These are phyloP conservation scores for Russula abietina DNA, from an alignment of 768 basidiomycete genomes.

Conservation along the genomic window DNA sequence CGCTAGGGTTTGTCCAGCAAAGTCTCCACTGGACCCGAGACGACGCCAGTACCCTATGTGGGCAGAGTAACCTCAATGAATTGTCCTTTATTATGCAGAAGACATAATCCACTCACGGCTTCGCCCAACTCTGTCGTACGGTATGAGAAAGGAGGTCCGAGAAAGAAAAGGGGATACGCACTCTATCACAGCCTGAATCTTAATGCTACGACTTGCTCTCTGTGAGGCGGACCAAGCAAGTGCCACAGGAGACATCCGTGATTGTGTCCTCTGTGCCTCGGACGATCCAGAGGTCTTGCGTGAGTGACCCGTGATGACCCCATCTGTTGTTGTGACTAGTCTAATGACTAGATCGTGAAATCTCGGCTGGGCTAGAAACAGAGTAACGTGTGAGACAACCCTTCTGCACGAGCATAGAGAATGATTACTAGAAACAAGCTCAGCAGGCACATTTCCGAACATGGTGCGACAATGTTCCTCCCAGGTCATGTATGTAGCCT, in stretches of 20 bases:
- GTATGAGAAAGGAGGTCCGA: background rate
- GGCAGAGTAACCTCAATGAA: background rate
- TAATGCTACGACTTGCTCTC: background rate
- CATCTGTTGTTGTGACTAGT: background rate
- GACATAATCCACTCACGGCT: constrained; percentile 2
- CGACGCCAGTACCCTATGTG: constrained; percentile 11
- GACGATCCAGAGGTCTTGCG: background rate
- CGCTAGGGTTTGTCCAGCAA: background rate
- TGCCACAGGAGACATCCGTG: background rate
- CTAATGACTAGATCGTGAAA: background rate
- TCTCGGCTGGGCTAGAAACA: background rate
- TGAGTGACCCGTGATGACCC: background rate
- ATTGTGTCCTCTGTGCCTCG: background rate
- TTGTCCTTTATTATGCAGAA: background rate
- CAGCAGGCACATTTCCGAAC: background rate
- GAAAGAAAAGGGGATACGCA: background rate
- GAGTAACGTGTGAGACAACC: background rate
- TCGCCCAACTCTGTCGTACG: background rate
- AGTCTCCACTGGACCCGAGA: background rate
- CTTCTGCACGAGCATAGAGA: background rate
- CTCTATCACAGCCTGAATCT: constrained; percentile 3
- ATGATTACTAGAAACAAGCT: constrained; percentile 8
- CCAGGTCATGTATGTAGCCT: background rate
- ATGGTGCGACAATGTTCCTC: background rate
- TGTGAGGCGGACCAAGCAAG: constrained; percentile 15